Evolutionary conservation across 2,329 filamentous ascomycete species (phyloP).

Genomic region (Aspergillus brunneoviolaceus): DNA sequence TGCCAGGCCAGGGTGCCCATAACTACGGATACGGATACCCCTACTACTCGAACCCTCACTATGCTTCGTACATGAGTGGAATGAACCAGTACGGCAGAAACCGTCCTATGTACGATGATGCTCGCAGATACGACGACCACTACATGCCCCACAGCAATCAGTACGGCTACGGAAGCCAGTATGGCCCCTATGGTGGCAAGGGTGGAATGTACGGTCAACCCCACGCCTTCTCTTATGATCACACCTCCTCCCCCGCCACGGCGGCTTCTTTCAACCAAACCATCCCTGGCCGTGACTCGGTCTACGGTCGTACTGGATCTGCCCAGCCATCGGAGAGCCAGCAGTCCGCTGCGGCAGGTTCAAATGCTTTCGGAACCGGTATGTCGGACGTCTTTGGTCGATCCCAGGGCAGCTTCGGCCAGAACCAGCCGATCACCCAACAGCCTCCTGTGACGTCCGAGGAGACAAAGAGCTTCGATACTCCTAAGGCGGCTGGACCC

Average conservation of each 20-base stretch:
- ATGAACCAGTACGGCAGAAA: conserved; percentile 50
- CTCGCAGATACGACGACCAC: conserved; percentile 49
- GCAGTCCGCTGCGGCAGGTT: conserved; percentile 50
- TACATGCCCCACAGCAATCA: conserved; percentile 51
- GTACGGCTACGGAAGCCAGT: conserved; percentile 55
- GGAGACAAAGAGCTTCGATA: conserved; percentile 59
- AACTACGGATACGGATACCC: conserved; percentile 62
- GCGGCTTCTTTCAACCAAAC: conserved; percentile 47
- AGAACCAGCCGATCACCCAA: conserved; percentile 54
- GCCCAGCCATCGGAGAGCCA: conserved; percentile 56
- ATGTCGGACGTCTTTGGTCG: conserved; percentile 62
- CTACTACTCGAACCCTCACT: conserved; percentile 63
- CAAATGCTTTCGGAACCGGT: conserved; percentile 50
- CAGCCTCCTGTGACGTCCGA: conserved; percentile 50
- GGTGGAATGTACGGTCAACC: conserved; percentile 64
- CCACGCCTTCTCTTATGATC: conserved; percentile 64
- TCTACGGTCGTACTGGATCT: conserved; percentile 61
- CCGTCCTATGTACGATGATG: conserved; percentile 52
- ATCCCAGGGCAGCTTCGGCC: conserved; percentile 57
- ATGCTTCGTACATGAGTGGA: conserved; percentile 61
- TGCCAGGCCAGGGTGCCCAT: conserved; percentile 51
- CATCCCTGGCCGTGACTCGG: conserved; percentile 53
- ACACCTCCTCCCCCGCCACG: conserved; percentile 64
- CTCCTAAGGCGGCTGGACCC: conserved; percentile 57
- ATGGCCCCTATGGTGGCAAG: conserved; percentile 55